Evolutionary conservation across 129 eudicot species (phyloP), one percentile per base, ranked within the genome.

Genomic region (Sambucus nigra): DNA sequence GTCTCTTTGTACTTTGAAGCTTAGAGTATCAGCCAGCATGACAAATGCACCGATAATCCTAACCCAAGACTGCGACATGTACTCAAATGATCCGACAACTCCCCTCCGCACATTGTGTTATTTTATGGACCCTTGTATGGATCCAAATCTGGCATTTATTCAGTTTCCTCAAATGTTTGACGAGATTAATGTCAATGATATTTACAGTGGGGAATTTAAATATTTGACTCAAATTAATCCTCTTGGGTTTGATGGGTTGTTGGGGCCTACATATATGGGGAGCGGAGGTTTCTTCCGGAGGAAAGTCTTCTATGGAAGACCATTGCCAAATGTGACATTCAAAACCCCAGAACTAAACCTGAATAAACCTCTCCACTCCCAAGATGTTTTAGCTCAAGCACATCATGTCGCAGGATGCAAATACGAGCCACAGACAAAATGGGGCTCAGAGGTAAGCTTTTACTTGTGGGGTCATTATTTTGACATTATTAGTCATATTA

Each of bases 61-160:
- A n/a, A 71, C 78, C 5, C 54, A 74, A 24, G 96, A 83, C 40
- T 87, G 96, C 38, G 94, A 83, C 53, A 74, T 70, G 81, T 80
- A 68, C 70, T 87, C 94, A 0, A 87, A 87, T n/a, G 94, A 87
- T 59, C 96, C 94, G 0, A 50, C 45, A 46, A 79, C 96, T 9
- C 68, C 81, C 25, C 80, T 59, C 4, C 74, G 73, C 16, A 75
- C 63, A 5, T 55, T 87, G 19, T 88, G 91, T 55, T 80, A 74
- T 59, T 55, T 72, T 23, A 1, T 22, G 53, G 82, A 83, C 11
- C 71, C 71, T 13, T 15, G 69, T 16, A 47, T 39, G 19, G 61
- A 65, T 41, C 77, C 78, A 0, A 68, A 64, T 17, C 66, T 72
- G 11, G 91, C 70, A 2, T 80, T 65, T 26, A 65, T 88, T 58